A percentile compares a stretch with the other conserved stretches of the same genome.
phyloP scores from a whole-genome alignment of 257 asterid genomes.

The Salvia hispanica region DNA sequence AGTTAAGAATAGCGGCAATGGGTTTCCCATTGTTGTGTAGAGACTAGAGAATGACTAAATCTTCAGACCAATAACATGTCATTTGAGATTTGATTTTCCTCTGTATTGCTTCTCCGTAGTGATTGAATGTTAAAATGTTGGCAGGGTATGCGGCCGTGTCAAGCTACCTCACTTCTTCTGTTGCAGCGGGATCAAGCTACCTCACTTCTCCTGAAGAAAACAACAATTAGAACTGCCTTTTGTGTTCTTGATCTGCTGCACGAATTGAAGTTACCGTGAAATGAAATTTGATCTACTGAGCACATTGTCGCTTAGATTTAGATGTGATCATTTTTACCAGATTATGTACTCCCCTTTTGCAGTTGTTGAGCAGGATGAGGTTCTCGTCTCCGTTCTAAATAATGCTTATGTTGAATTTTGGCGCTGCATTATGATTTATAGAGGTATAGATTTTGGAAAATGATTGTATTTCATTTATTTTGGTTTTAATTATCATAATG shows the following conservation, averaged over 20 bases:
- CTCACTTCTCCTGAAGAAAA: slow-evolving; percentile 55
- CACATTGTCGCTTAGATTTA: not conserved
- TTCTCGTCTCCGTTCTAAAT: slow-evolving; percentile 9
- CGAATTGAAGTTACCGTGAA: not conserved
- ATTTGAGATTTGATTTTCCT: not conserved
- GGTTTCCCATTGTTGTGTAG: too few relatives aligned
- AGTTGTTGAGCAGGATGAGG: slow-evolving; percentile 12
- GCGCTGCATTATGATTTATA: not conserved
- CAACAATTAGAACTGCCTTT: too few relatives aligned
- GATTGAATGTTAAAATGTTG: slow-evolving; percentile 3
- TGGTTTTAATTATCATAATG: not conserved
- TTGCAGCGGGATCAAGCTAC: slow-evolving; percentile 83
- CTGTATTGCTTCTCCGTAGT: not conserved
- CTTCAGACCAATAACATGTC: too few relatives aligned
- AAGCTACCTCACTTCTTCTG: slow-evolving; percentile 92
- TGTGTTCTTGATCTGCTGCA: slow-evolving; percentile 16
- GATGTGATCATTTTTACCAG: not conserved
- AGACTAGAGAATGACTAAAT: too few relatives aligned
- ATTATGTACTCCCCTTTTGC: not conserved
- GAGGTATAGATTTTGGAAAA: too few relatives aligned
- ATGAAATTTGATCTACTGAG: not conserved
- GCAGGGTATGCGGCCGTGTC: slow-evolving; percentile 91
- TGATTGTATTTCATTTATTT: not conserved
- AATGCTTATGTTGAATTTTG: not conserved
- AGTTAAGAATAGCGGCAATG: not conserved